Percentiles rank a stretch among this genome's conserved stretches.
Conservation (phyloP, 768 basidiomycete genomes). For the Panaeolus papilionaceus region DNA sequence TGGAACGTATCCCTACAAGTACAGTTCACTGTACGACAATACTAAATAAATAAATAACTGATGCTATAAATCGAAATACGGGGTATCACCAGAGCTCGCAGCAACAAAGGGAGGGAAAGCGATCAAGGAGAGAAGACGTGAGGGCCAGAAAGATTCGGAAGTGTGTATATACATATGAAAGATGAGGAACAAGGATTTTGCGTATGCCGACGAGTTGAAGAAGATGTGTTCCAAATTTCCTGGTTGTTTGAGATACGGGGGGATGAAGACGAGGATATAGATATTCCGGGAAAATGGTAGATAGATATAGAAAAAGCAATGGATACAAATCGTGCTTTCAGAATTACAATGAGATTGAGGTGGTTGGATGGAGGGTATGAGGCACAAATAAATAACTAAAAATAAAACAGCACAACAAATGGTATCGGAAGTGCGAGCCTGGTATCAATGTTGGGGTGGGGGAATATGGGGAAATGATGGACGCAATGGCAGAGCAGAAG, state of each 20-base stretch:
- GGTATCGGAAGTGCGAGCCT: slow-evolving; percentile 6
- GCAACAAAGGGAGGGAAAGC: background rate
- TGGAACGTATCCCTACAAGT: background rate
- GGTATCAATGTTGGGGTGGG: slow-evolving; percentile 19
- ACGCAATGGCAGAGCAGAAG: slow-evolving; percentile 11
- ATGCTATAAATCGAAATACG: slow-evolving; percentile 4
- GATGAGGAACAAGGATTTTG: background rate
- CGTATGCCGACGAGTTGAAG: background rate
- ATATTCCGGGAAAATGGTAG: slow-evolving; percentile 13
- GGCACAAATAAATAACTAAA: slow-evolving; percentile 13
- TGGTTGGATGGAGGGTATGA: slow-evolving; percentile 12
- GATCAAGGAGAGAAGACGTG: background rate
- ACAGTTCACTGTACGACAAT: slow-evolving; percentile 2
- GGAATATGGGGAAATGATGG: slow-evolving; percentile 1
- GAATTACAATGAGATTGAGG: slow-evolving; percentile 12
- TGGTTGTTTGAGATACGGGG: background rate
- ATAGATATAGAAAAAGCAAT: slow-evolving; percentile 19
- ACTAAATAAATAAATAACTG: slow-evolving; percentile 13
- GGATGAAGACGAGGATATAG: background rate
- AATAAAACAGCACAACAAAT: slow-evolving; percentile 12
- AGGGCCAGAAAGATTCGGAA: background rate
- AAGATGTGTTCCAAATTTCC: slow-evolving; percentile 4
- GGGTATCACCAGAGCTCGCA: slow-evolving; percentile 5
- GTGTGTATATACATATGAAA: background rate
- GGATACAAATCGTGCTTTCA: slow-evolving; percentile 16